These are phyloP conservation scores for Plenodomus tracheiphilus DNA, from an alignment of 2,329 filamentous ascomycete genomes.

Conservation along the genomic window DNA sequence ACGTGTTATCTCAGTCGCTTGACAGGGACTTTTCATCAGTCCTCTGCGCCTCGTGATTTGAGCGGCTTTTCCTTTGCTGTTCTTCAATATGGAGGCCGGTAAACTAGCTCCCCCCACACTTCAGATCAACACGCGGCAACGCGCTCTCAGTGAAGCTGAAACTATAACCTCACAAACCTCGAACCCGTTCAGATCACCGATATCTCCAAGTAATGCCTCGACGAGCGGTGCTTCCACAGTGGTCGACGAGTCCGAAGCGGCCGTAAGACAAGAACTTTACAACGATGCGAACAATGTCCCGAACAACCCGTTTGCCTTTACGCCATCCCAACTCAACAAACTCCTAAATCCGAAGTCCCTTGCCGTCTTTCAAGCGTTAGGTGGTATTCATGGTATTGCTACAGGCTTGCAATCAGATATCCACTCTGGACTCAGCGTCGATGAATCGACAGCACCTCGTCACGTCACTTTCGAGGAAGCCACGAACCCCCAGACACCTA, in stretches of 20 bases:
- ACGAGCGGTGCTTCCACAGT: conserved; percentile 23
- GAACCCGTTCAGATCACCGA: conserved; percentile 27
- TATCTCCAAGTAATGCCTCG: conserved; percentile 29
- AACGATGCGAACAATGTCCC: conserved; percentile 30
- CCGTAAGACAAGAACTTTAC: conserved; percentile 30
- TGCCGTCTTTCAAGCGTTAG: conserved; percentile 55
- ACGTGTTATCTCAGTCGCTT: background rate
- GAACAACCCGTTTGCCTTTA: conserved; percentile 59
- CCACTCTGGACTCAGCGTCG: conserved; percentile 53
- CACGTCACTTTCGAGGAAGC: conserved; percentile 56
- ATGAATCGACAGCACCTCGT: conserved; percentile 54
- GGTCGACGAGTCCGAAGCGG: conserved; percentile 34
- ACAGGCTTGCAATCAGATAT: conserved; percentile 56
- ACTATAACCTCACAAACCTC: conserved; percentile 30
- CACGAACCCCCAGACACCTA: conserved; percentile 39
- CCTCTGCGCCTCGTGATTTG: background rate
- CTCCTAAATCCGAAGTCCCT: conserved; percentile 57
- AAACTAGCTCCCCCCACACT: conserved; percentile 31
- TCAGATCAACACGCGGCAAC: conserved; percentile 31
- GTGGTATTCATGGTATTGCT: conserved; percentile 58
- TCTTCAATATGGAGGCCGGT: conserved; percentile 23
- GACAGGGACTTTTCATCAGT: background rate
- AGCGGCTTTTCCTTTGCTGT: background rate
- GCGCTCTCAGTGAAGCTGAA: conserved; percentile 27
- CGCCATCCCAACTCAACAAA: conserved; percentile 58